phyloP scores from a whole-genome alignment of 768 basidiomycete species.

The Kwoniella dejecticola region DNA sequence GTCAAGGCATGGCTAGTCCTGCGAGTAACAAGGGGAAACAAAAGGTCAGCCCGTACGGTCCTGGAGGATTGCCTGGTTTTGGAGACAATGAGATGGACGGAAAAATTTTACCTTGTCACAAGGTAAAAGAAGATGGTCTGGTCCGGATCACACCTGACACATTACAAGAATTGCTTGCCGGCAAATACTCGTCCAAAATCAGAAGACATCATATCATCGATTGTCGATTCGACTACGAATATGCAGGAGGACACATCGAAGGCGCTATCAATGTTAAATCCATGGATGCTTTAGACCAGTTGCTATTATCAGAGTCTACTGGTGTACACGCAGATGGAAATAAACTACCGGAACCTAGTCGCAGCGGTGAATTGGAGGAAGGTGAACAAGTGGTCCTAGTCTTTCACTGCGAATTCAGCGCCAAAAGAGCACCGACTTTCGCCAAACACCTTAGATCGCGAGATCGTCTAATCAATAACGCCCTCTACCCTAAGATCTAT shows the following conservation, averaged over 20 bases:
- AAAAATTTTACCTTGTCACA: constrained; percentile 90
- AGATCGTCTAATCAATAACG: constrained; percentile 85
- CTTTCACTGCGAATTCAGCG: constrained; percentile 98
- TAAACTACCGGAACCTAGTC: constrained; percentile 54
- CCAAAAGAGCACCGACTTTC: constrained; percentile 91
- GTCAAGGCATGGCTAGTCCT: constrained; percentile 22
- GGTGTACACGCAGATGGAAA: constrained; percentile 55
- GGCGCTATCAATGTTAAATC: constrained; percentile 92
- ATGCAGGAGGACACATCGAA: constrained; percentile 84
- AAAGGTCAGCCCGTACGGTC: constrained; percentile 40
- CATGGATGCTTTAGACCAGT: constrained; percentile 73
- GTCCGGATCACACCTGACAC: constrained; percentile 83
- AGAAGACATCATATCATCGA: constrained; percentile 80
- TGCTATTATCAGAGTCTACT: constrained; percentile 62
- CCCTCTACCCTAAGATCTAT: constrained; percentile 85
- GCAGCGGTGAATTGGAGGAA: constrained; percentile 66
- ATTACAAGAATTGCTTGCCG: constrained; percentile 74
- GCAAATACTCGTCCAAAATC: constrained; percentile 68
- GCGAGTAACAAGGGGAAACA: constrained; percentile 18
- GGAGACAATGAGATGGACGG: constrained; percentile 90
- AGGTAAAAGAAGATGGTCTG: constrained; percentile 89
- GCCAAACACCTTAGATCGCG: constrained; percentile 90
- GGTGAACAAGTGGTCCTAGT: constrained; percentile 79
- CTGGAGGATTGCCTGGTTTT: constrained; percentile 74
- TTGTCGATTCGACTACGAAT: constrained; percentile 98